Conservation (phyloP, 2,329 filamentous ascomycete species). For the Cylindrodendrum hubeiense region DNA sequence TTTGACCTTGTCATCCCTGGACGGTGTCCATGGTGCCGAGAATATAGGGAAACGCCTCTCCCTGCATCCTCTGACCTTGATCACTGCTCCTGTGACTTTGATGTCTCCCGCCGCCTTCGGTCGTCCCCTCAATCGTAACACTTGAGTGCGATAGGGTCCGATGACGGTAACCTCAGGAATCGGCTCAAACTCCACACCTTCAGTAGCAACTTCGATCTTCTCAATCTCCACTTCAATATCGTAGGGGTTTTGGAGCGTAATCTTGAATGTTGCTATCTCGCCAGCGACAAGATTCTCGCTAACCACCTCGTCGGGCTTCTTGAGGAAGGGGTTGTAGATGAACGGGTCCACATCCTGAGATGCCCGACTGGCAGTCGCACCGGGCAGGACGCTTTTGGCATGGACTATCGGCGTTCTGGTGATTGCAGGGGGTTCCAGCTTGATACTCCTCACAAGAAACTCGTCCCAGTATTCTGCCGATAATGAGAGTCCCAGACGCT, state of each 20-base stretch:
- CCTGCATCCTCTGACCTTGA: constrained; percentile 85
- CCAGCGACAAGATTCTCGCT: constrained; percentile 82
- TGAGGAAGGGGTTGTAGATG: constrained; percentile 93
- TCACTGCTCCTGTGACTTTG: constrained; percentile 80
- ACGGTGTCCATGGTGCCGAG: constrained; percentile 78
- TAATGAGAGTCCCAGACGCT: constrained; percentile 78
- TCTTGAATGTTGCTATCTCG: constrained; percentile 81
- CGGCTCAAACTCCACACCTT: constrained; percentile 79
- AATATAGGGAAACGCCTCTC: constrained; percentile 90
- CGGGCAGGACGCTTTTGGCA: constrained; percentile 65
- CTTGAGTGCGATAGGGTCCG: constrained; percentile 86
- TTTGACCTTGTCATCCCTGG: constrained; percentile 80
- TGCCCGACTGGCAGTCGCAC: constrained; percentile 61
- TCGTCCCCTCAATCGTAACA: constrained; percentile 77
- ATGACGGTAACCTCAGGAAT: constrained; percentile 74
- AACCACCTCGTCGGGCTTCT: constrained; percentile 70
- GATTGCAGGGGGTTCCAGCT: constrained; percentile 73
- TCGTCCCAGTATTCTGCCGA: constrained; percentile 97
- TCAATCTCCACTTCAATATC: constrained; percentile 94
- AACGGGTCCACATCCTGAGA: constrained; percentile 83
- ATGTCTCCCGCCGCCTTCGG: constrained; percentile 76
- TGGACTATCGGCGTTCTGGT: constrained; percentile 76
- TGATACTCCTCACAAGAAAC: constrained; percentile 85
- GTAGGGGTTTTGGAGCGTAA: constrained; percentile 93
- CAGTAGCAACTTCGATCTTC: constrained; percentile 78